Percentiles rank a stretch among this genome's conserved stretches.
Conservation (phyloP, 1,139 yeast genomes). For the Yamadazyma dushanensis region DNA sequence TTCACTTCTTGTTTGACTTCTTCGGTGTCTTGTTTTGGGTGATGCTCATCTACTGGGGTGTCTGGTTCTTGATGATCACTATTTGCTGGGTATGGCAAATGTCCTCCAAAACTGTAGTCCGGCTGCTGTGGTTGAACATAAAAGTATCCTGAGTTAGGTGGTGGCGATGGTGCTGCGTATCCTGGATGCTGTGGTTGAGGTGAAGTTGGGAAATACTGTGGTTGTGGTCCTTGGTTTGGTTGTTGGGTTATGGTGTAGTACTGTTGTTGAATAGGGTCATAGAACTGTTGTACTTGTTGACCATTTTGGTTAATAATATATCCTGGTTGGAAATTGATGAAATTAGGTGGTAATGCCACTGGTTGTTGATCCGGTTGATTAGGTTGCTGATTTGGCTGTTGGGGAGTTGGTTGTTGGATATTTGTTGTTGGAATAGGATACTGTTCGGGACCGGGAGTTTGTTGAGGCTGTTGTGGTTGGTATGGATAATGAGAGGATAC, state of each 20-base stretch:
- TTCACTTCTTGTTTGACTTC: background rate
- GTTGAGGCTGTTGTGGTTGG: constrained; percentile 9
- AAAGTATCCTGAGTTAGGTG: constrained; percentile 14
- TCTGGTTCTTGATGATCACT: constrained; percentile 3
- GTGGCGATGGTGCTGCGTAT: constrained; percentile 9
- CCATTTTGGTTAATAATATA: constrained; percentile 21
- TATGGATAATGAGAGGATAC: constrained; percentile 5
- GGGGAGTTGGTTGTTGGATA: constrained; percentile 13
- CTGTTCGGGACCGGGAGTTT: constrained; percentile 1
- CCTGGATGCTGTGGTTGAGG: constrained; percentile 26
- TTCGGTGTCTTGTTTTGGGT: no score
- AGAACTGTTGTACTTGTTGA: constrained; percentile 42
- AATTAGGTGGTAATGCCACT: constrained; percentile 20
- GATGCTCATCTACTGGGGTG: background rate
- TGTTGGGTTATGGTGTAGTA: constrained; percentile 44
- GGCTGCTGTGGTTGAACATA: constrained; percentile 15
- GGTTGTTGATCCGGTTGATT: constrained; percentile 7
- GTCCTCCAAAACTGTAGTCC: constrained; percentile 18
- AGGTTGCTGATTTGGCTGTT: constrained; percentile 10
- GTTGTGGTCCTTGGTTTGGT: constrained; percentile 28
- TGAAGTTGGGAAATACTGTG: constrained; percentile 41
- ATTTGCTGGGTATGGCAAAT: constrained; percentile 18
- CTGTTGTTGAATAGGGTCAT: constrained; percentile 49
- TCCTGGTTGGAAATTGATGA: constrained; percentile 20
- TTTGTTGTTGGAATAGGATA: constrained; percentile 11